phyloP scores from a whole-genome alignment of 2,329 filamentous ascomycete species.

The Aspergillus flavus region DNA sequence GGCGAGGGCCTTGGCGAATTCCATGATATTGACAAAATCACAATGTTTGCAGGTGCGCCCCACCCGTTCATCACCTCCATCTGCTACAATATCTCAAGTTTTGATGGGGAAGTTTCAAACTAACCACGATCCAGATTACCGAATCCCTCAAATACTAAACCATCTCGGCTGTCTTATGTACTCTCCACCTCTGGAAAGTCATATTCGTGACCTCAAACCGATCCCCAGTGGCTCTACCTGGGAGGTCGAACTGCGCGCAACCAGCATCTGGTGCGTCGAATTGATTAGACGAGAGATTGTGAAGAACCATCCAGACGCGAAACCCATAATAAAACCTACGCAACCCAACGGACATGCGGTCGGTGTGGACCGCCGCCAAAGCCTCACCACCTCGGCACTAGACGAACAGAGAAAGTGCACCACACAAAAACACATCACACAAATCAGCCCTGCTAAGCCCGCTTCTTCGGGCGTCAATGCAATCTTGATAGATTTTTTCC shows the following conservation, averaged over 20 bases:
- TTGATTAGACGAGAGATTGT: slow-evolving; percentile 81
- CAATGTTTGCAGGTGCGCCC: slow-evolving; percentile 81
- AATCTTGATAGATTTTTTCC: slow-evolving; percentile 93
- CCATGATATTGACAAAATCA: slow-evolving; percentile 89
- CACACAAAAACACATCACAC: slow-evolving; percentile 23
- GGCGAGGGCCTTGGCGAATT: slow-evolving; percentile 79
- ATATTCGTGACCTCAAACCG: slow-evolving; percentile 65
- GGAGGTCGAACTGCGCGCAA: slow-evolving; percentile 88
- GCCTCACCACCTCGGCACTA: slow-evolving; percentile 8
- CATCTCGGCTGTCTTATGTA: slow-evolving; percentile 81
- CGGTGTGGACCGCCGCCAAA: neutral
- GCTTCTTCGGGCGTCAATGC: slow-evolving; percentile 65
- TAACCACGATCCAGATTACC: slow-evolving; percentile 66
- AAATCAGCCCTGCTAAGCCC: slow-evolving; percentile 14
- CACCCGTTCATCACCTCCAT: neutral
- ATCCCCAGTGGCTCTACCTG: slow-evolving; percentile 73
- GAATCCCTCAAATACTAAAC: slow-evolving; percentile 90
- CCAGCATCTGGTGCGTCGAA: slow-evolving; percentile 96
- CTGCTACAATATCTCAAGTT: neutral
- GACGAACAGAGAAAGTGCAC: slow-evolving; percentile 18
- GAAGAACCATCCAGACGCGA: slow-evolving; percentile 68
- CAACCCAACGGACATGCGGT: neutral
- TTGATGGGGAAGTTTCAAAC: neutral
- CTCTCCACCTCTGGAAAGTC: slow-evolving; percentile 74
- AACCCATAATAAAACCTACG: slow-evolving; percentile 26